Evolutionary conservation across 2,329 filamentous ascomycete species (phyloP), one percentile per base, ranked within the genome.

Genomic region (Rhynchosporium secalis): DNA sequence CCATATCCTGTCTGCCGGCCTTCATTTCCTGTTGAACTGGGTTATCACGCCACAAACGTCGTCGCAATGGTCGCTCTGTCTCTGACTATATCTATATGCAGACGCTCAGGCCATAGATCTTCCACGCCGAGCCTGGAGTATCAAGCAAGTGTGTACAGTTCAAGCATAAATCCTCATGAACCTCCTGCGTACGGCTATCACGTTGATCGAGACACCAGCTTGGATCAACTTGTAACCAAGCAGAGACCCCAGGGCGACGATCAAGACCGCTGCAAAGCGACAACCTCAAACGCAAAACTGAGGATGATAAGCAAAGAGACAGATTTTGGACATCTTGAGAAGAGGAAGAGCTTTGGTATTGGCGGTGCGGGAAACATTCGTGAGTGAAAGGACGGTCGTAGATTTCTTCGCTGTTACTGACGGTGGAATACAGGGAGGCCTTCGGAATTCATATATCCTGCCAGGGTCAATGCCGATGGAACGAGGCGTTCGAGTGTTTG

Each of bases 291-390:
- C 7, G 9, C 28, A 7, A 60, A 55, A 46, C 36, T n/a, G 26
- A 60, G 47, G 45, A 64, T 63, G 57, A 15, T 59, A 31, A 46
- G n/a, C 1, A 66, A 47, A 29, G 49, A 31, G 29, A 47, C 33
- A 15, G 49, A 51, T 46, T 56, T 29, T 12, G 51, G 47, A 20
- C n/a, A 52, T 31, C 62, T 57, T 56, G 70, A 72, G 56, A 60
- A 55, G 54, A 68, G 64, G 49, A 70, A 62, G 61, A 72, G 71
- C 61, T 71, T 66, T 68, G 72, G 72, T 3, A 72, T 72, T 64
- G 72, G 71, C 38, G 72, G 72, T 0, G 72, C 72, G 3, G 72
- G 72, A 3, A 73, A 73, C 65, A 73, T 73, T 47, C 67, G 71
- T 73, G 60, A 28, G 68, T 28, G 20, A n/a, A n/a, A 43, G 20